Conservation (phyloP, 2,329 filamentous ascomycete genomes). For the Aspergillus oerlinghausenensis region DNA sequence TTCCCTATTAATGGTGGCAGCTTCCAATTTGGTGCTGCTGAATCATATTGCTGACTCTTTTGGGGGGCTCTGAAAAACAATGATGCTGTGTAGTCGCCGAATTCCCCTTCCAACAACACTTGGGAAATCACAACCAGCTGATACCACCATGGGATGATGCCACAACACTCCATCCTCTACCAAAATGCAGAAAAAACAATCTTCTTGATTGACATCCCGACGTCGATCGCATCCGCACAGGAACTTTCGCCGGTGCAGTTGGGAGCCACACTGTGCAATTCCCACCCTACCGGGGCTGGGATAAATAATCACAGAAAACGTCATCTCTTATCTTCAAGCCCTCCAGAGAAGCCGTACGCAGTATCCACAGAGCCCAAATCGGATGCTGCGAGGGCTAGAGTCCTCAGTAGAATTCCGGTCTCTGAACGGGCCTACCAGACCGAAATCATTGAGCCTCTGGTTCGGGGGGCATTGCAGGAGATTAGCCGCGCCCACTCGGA, state of each 20-base stretch:
- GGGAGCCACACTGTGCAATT: background rate
- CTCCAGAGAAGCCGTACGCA: slow-evolving; percentile 45
- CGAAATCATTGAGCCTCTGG: slow-evolving; percentile 23
- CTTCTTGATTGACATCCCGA: slow-evolving; percentile 55
- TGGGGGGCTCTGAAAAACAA: background rate
- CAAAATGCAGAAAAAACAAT: slow-evolving; percentile 43
- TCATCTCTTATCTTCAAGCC: slow-evolving; percentile 42
- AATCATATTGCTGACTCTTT: background rate
- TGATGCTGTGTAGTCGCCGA: background rate
- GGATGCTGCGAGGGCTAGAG: slow-evolving; percentile 37
- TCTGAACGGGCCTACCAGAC: slow-evolving; percentile 30
- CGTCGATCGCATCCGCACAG: slow-evolving; percentile 54
- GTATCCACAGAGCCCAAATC: slow-evolving; percentile 49
- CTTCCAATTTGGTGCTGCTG: background rate
- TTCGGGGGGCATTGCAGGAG: slow-evolving; percentile 37
- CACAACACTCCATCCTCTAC: slow-evolving; percentile 45
- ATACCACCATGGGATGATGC: slow-evolving; percentile 1
- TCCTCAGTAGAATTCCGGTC: slow-evolving; percentile 33
- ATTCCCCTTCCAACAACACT: background rate
- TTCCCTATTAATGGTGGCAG: background rate
- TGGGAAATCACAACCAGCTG: background rate
- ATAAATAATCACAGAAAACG: slow-evolving; percentile 4
- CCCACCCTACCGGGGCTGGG: background rate
- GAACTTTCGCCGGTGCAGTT: slow-evolving; percentile 18
- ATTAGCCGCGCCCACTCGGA: slow-evolving; percentile 19